Evolutionary conservation across 306 rosid species (phyloP), one percentile per base, ranked within the genome.

Genomic region (Acacia melanoxylon): DNA sequence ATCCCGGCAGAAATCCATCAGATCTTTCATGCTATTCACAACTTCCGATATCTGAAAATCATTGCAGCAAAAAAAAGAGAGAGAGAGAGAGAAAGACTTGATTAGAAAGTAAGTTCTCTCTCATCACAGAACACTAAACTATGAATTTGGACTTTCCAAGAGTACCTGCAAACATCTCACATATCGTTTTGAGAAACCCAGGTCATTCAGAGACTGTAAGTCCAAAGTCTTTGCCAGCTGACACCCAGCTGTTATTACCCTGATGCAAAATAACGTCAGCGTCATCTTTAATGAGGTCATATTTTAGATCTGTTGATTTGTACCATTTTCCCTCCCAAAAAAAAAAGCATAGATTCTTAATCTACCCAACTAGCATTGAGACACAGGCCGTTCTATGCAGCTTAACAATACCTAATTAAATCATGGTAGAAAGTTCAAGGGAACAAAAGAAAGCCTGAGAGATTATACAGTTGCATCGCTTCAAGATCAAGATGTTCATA

Each of bases 141-240:
- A 22, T 68, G 73, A 77, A 75, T 75, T 31, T 51, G 70, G 10
- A 81, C 16, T 20, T 71, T 67, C 37, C 20, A 27, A 27, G 25
- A 76, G 82, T 89, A 96, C 99, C 98, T 96, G 99, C 91, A 96
- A 89, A 81, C 97, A 93, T 85, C 99, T 93, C 83, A 96, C 99
- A 81, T 91, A 92, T 93, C 99, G 89, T 90, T 96, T 96, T 20
- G 99, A 92, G 86, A 96, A 94, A 44, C 99, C 99, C 66, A 96
- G 86, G 78, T 93, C 99, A 85, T 96, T 96, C 73, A 96, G 83
- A 1, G 98, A 90, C 87, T 91, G 99, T 75, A 93, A 82, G 89
- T 96, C 99, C 89, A 93, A 87, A 86, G 90, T 87, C 92, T 96
- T 96, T 0, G 97, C 94, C 48, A 96, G 97, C 89, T 96, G 99